A percentile compares a stretch with the other conserved stretches of the same genome.
Evolutionary conservation across 305 asterid genomes (phyloP).

Genomic region (Petunia hybrid): DNA sequence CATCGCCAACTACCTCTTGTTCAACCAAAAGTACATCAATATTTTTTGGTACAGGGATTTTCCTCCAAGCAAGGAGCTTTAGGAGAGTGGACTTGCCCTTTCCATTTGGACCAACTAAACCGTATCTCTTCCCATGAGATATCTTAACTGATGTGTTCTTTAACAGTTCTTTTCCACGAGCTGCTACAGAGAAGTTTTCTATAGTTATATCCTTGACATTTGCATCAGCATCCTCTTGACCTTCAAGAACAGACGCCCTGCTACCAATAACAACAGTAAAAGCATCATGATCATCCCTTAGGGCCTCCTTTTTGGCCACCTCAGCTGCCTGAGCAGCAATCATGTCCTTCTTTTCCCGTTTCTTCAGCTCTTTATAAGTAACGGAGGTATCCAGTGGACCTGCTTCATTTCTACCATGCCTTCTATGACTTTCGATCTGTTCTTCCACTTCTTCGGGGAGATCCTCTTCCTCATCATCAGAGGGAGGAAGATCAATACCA

Average conservation of each 20-base stretch:
- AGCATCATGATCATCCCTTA: slow-evolving; percentile 88
- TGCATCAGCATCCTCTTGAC: slow-evolving; percentile 85
- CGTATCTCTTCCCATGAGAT: slow-evolving; percentile 91
- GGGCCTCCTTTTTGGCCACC: slow-evolving; percentile 80
- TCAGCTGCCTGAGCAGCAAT: slow-evolving; percentile 69
- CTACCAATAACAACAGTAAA: slow-evolving; percentile 90
- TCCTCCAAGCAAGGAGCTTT: slow-evolving; percentile 96
- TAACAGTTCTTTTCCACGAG: slow-evolving; percentile 88
- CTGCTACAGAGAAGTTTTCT: slow-evolving; percentile 89
- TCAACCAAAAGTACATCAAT: slow-evolving; percentile 94
- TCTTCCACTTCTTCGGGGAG: slow-evolving; percentile 47
- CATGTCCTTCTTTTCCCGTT: slow-evolving; percentile 83
- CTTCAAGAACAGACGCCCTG: slow-evolving; percentile 80
- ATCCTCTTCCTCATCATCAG: slow-evolving; percentile 81
- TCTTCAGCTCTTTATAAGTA: slow-evolving; percentile 75
- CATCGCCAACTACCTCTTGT: slow-evolving; percentile 93
- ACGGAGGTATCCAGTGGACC: slow-evolving; percentile 53
- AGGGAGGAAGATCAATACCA: slow-evolving; percentile 81
- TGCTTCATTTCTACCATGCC: slow-evolving; percentile 45
- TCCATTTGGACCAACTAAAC: slow-evolving; percentile 93
- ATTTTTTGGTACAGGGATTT: slow-evolving; percentile 90
- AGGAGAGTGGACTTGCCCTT: slow-evolving; percentile 91
- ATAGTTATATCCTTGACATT: slow-evolving; percentile 80
- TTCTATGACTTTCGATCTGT: slow-evolving; percentile 45
- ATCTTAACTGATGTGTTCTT: slow-evolving; percentile 76